Evolutionary conservation across 495 filamentous ascomycete genomes (phyloP), one percentile per base, ranked within the genome.

Genomic region (Lindgomyces ingoldianus): DNA sequence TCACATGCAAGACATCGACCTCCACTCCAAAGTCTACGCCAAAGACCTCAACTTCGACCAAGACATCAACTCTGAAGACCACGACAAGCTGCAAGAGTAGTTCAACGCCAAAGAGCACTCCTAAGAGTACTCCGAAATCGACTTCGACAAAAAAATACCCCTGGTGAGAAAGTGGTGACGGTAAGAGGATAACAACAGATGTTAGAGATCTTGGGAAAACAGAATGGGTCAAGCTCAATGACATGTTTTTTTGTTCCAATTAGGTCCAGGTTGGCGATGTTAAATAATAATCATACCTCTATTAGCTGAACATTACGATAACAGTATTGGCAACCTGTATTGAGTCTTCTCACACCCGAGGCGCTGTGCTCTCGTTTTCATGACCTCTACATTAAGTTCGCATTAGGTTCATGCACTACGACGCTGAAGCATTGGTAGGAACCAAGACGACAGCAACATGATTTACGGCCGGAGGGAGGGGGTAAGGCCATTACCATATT

Each of bases 101-200:
- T 18, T 41, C 53, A 8, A 57, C 29, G 22, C 39, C 55, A 4
- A 59, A 24, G 56, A 47, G 27, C 22, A 49, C 56, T 1, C 19
- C 56, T n/a, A 33, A 47, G 24, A 59, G 22, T 24, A 48, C 56
- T 4, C 57, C 18, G 24, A 60, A 60, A 45, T 39, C 9, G 16
- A 60, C 57, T 4, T 60, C 57, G 26, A 49, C 57, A 2, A 49
- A 30, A 21, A 48, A 48, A 16, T 52, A 52, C 18, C 21, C 21
- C 8, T 49, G 46, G 46, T 49, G 21, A 49, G 21, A 49, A 46
- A 4, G 3, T 8, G 16, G n/a, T 19, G 3, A 46, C 4, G n/a
- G 4, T 49, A 24, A 19, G 22, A 4, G 22, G 44, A 18, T 8
- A 46, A 18, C 22, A 4, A 14, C 4, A 3, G 44, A 3, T 6